phyloP scores from a whole-genome alignment of 1,284 basidiomycete species.

The Veloboletus limbatus region DNA sequence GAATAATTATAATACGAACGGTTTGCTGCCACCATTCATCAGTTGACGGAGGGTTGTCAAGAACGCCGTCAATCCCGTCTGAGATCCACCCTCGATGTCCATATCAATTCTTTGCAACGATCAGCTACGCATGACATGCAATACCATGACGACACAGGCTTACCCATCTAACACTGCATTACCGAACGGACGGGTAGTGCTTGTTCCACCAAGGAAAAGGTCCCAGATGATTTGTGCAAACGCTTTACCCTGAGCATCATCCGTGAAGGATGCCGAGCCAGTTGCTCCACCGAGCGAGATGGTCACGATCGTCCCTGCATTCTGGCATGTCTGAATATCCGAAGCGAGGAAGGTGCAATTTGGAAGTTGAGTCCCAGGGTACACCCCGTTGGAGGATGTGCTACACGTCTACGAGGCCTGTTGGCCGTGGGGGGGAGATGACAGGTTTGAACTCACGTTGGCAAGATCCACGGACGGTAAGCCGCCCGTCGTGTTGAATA shows the following conservation, averaged over 20 bases:
- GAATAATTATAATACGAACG: slow-evolving; percentile 31
- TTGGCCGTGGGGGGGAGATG: background rate
- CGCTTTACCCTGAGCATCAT: slow-evolving; percentile 47
- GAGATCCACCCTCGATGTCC: slow-evolving; percentile 62
- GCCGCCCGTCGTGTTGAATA: slow-evolving; percentile 53
- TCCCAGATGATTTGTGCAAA: slow-evolving; percentile 67
- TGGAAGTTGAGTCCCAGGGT: slow-evolving; percentile 56
- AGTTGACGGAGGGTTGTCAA: slow-evolving; percentile 50
- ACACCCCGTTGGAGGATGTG: slow-evolving; percentile 39
- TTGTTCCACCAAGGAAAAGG: slow-evolving; percentile 55
- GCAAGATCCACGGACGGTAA: slow-evolving; percentile 60
- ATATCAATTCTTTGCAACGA: slow-evolving; percentile 49
- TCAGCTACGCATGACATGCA: background rate
- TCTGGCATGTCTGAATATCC: slow-evolving; percentile 59
- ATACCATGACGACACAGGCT: slow-evolving; percentile 5
- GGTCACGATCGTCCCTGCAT: slow-evolving; percentile 63
- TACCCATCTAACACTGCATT: slow-evolving; percentile 64
- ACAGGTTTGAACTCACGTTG: slow-evolving; percentile 41
- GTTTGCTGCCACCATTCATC: slow-evolving; percentile 48
- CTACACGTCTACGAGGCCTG: slow-evolving; percentile 38
- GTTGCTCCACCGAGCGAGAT: slow-evolving; percentile 63
- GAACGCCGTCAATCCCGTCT: slow-evolving; percentile 53
- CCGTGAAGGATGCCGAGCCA: slow-evolving; percentile 48
- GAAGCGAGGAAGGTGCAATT: slow-evolving; percentile 55
- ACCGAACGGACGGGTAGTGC: slow-evolving; percentile 56